Percentiles rank a stretch among this genome's conserved stretches.
Conservation (phyloP, 2,329 filamentous ascomycete genomes). For the Tricladium varicosporioides region DNA sequence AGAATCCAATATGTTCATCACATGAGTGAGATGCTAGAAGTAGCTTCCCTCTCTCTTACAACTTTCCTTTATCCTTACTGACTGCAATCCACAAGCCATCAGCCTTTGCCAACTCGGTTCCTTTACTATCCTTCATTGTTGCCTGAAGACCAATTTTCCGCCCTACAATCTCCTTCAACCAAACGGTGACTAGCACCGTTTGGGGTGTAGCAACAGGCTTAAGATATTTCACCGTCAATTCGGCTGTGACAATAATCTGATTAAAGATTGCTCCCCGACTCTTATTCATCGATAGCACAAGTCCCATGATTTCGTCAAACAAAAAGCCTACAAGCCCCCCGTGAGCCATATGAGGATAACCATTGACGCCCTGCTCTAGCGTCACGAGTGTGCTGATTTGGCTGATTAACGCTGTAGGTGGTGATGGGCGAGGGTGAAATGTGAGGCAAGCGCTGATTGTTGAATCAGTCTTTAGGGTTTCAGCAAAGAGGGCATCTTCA, state of each 20-base stretch:
- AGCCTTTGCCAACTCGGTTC: neutral
- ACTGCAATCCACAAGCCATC: neutral
- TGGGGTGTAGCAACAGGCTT: slow-evolving; percentile 8
- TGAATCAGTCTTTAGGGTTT: slow-evolving; percentile 4
- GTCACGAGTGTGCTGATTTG: slow-evolving; percentile 5
- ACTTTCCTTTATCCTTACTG: neutral
- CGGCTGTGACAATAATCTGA: slow-evolving; percentile 1
- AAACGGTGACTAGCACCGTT: slow-evolving; percentile 4
- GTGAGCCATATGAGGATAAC: slow-evolving; percentile 4
- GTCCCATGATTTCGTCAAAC: slow-evolving; percentile 8
- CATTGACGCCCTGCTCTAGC: slow-evolving; percentile 6
- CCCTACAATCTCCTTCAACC: slow-evolving; percentile 2
- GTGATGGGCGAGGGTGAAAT: neutral
- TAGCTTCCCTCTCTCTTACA: too few relatives aligned
- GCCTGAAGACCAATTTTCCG: neutral
- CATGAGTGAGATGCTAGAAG: too few relatives aligned
- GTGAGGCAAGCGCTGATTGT: neutral
- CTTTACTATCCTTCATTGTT: neutral
- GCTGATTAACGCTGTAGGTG: neutral
- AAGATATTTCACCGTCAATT: slow-evolving; percentile 10
- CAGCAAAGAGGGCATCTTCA: slow-evolving; percentile 7
- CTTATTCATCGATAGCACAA: slow-evolving; percentile 8
- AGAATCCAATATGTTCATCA: too few relatives aligned
- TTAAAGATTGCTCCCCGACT: neutral
- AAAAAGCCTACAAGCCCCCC: slow-evolving; percentile 6